phyloP scores from a whole-genome alignment of 1,139 yeast species.

The Scheffersomyces illinoinensis region DNA sequence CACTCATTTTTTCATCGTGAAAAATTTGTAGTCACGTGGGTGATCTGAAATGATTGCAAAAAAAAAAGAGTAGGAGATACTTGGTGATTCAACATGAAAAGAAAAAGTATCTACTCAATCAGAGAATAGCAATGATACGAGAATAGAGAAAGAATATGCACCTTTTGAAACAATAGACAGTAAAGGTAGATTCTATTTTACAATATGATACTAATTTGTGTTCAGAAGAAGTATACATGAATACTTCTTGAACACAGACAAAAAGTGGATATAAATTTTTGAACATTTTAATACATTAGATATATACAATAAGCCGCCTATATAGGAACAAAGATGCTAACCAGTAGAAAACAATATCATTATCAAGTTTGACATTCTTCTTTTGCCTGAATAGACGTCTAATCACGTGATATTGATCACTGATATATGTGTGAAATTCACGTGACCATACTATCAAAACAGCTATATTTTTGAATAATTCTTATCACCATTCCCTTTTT shows the following conservation, averaged over 20 bases:
- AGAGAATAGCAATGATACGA: background rate
- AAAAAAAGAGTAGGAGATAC: background rate
- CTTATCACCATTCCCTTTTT: background rate
- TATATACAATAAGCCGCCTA: too few relatives aligned
- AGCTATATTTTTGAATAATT: background rate
- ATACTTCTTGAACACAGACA: too few relatives aligned
- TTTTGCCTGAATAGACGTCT: background rate
- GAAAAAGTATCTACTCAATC: background rate
- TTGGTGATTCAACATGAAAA: background rate
- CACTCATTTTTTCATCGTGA: constrained; percentile 1
- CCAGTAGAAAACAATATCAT: background rate
- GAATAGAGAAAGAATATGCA: too few relatives aligned
- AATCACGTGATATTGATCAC: background rate
- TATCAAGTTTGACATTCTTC: background rate
- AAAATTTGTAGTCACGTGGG: background rate
- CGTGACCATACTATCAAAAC: background rate
- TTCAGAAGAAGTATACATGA: too few relatives aligned
- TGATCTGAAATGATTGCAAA: background rate
- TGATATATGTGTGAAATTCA: background rate
- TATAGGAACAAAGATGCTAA: background rate
- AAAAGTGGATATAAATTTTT: too few relatives aligned
- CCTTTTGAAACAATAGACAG: too few relatives aligned
- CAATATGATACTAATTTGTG: too few relatives aligned
- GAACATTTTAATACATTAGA: too few relatives aligned
- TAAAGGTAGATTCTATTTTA: too few relatives aligned